Evolutionary conservation across 306 rosid species (phyloP).

Genomic region (Nissolia schottii): DNA sequence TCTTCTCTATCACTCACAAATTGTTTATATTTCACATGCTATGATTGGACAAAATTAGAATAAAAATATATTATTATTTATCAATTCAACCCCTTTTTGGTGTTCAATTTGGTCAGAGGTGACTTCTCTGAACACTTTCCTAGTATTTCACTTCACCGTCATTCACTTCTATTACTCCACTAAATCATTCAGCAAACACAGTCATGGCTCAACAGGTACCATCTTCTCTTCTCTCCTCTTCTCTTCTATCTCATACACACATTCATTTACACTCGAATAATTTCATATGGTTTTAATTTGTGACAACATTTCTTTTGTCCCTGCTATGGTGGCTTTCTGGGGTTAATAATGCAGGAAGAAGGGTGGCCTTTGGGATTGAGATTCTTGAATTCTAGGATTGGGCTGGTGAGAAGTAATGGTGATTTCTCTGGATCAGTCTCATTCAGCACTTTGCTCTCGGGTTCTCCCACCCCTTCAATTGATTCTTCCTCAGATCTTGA

Average conservation of each 20-base stretch:
- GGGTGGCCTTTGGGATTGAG: constrained; percentile 89
- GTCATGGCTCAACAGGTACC: constrained; percentile 62
- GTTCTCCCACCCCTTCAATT: constrained; percentile 39
- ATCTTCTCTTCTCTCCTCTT: not conserved
- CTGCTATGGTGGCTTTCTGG: not conserved
- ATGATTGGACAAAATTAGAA: too few relatives aligned
- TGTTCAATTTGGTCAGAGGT: constrained; percentile 21
- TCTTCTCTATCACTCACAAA: too few relatives aligned
- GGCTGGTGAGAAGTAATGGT: constrained; percentile 38
- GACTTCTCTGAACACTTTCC: constrained; percentile 13
- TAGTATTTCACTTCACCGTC: constrained; percentile 13
- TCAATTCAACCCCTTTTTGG: not conserved
- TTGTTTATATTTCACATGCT: too few relatives aligned
- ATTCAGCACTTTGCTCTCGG: constrained; percentile 57
- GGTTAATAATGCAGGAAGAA: constrained; percentile 47
- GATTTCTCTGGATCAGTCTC: constrained; percentile 50
- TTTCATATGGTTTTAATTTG: constrained; percentile 9
- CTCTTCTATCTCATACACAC: not conserved
- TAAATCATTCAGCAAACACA: constrained; percentile 12
- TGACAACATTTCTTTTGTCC: not conserved
- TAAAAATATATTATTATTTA: too few relatives aligned
- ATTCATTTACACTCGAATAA: not conserved
- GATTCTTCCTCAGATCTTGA: constrained; percentile 58
- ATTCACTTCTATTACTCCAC: constrained; percentile 9
- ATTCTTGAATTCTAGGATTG: constrained; percentile 60